Evolutionary conservation across 2,329 filamentous ascomycete genomes (phyloP), one percentile per base, ranked within the genome.

Genomic region (Lecanicillium sp.): DNA sequence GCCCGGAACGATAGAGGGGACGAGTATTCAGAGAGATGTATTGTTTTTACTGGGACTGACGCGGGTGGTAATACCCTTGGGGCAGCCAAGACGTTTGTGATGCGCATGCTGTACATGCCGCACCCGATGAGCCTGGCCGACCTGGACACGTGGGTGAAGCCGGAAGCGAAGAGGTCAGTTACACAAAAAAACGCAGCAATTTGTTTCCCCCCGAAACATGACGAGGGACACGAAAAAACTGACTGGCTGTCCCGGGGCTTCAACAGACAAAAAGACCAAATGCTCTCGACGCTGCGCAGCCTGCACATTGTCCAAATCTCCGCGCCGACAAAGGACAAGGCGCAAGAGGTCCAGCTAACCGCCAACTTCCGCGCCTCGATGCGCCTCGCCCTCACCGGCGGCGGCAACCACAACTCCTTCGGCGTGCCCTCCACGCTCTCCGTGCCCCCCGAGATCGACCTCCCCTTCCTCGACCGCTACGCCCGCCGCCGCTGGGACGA

Each of bases 401-500:
- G 87, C 48, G 90, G 90, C 40, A 75, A 83, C 35, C 87, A 93
- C 57, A 82, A 87, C 56, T 95, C 90, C 1, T 98, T 98, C 61
- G 93, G 93, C 50, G 86, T 97, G 1, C 86, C 90, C 2, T 90
- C 86, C 15, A 76, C 73, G 11, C 75, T 83, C 7, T 73, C 80
- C 3, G 73, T 81, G 27, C 77, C 81, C 33, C 70, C 75, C 48
- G 77, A 80, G 41, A 78, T 93, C 41, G 81, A 85, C 51, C 67
- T 90, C 10, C 60, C 77, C 1, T 88, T 86, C 56, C 77, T 98
- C 49, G 93, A 98, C 61, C 77, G 82, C 23, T 94, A 91, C 67
- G 90, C 93, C 5, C 81, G 87, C 47, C 80, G 79, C 58, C 90
- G 95, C 62, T 98, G 93, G 90, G 94, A 98, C 66, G 86, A 89